Evolutionary conservation across 2,329 filamentous ascomycete species (phyloP).

Genomic region (Orbilia oligospora): DNA sequence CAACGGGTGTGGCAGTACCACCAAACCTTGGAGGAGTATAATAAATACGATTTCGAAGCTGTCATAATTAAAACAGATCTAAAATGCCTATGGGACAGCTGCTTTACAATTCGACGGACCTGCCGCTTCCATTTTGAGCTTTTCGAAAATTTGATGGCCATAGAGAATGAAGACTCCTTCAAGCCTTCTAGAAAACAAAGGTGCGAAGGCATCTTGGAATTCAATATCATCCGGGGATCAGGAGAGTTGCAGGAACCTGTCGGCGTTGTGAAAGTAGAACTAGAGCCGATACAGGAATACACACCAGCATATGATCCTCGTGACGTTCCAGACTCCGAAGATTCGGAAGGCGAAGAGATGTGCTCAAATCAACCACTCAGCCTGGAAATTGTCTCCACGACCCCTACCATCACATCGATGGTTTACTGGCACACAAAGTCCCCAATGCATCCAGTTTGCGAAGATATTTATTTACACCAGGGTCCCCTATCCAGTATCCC

Average conservation of each 20-base stretch:
- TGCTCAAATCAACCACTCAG: neutral
- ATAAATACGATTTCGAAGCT: conserved; percentile 41
- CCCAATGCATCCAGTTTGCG: neutral
- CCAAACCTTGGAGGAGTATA: neutral
- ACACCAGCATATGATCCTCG: neutral
- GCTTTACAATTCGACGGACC: conserved; percentile 54
- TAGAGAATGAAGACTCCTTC: neutral
- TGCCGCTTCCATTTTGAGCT: conserved; percentile 61
- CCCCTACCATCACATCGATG: conserved; percentile 15
- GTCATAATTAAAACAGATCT: conserved; percentile 57
- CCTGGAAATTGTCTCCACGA: conserved; percentile 3
- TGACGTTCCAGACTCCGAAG: conserved; percentile 3
- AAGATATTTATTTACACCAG: neutral
- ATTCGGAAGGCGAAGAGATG: conserved; percentile 4
- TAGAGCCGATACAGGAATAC: conserved; percentile 37
- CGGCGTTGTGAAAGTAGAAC: conserved; percentile 1
- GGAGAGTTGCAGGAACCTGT: neutral
- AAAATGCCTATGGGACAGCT: conserved; percentile 60
- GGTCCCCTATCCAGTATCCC: neutral
- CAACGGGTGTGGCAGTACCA: conserved; percentile 40
- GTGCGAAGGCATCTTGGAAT: conserved; percentile 1
- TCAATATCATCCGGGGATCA: neutral
- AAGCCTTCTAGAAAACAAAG: neutral
- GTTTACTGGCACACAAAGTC: conserved; percentile 14
- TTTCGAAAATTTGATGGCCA: conserved; percentile 47